phyloP scores from a whole-genome alignment of 2,329 filamentous ascomycete species.

The Neoascochyta sp. region DNA sequence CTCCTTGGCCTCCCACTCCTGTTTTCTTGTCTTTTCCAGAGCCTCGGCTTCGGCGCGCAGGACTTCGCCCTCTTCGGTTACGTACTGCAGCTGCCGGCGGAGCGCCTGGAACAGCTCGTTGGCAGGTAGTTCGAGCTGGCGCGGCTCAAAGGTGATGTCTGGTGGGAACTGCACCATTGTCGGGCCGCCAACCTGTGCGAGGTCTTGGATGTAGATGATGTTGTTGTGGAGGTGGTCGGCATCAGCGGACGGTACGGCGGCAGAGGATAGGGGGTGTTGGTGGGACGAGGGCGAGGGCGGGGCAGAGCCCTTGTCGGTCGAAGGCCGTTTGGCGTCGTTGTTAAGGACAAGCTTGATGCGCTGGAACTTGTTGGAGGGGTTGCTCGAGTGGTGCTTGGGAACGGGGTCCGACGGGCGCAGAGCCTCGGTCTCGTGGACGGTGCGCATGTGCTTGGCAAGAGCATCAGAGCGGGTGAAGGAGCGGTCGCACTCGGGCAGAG shows the following conservation, averaged over 20 bases:
- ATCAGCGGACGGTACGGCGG: slow-evolving; percentile 20
- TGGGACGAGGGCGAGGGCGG: slow-evolving; percentile 34
- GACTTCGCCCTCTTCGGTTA: slow-evolving; percentile 61
- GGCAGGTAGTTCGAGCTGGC: slow-evolving; percentile 64
- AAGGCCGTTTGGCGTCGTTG: slow-evolving; percentile 29
- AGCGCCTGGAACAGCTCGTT: slow-evolving; percentile 63
- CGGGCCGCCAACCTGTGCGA: slow-evolving; percentile 57
- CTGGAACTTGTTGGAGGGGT: slow-evolving; percentile 46
- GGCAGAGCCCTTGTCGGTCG: slow-evolving; percentile 33
- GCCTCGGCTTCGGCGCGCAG: slow-evolving; percentile 63
- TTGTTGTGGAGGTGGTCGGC: slow-evolving; percentile 52
- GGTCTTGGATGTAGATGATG: slow-evolving; percentile 55
- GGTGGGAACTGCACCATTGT: slow-evolving; percentile 52
- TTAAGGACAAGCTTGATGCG: slow-evolving; percentile 44
- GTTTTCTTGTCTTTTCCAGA: slow-evolving; percentile 63
- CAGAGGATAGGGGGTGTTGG: slow-evolving; percentile 21
- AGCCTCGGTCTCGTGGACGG: slow-evolving; percentile 94
- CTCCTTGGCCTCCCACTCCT: slow-evolving; percentile 78
- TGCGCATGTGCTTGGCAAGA: slow-evolving; percentile 96
- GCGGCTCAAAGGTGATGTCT: slow-evolving; percentile 59
- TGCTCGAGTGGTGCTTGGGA: slow-evolving; percentile 57
- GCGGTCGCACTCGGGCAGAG: slow-evolving; percentile 92
- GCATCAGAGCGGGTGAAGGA: slow-evolving; percentile 96
- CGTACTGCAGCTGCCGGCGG: slow-evolving; percentile 67
- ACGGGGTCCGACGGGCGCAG: slow-evolving; percentile 72